Evolutionary conservation across 129 eudicot species (phyloP).

Genomic region (Flaveria bidentis): DNA sequence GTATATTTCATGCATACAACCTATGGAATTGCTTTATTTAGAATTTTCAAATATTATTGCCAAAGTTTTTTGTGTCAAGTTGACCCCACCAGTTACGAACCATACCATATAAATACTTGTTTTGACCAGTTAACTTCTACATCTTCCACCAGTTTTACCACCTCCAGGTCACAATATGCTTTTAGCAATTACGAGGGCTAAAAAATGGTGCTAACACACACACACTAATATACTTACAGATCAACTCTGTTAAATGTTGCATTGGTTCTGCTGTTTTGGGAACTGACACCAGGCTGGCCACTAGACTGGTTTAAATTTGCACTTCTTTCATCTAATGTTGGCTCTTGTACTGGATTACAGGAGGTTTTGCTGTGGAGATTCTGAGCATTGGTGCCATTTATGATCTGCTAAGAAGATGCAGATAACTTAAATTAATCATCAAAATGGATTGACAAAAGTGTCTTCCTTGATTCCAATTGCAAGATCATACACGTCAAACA

Average conservation of each 20-base stretch:
- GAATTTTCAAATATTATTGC: neutral
- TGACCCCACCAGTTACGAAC: neutral
- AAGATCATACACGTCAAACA: constrained; percentile 22
- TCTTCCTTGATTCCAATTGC: neutral
- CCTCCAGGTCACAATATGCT: neutral
- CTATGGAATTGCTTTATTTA: neutral
- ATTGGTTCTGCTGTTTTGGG: constrained; percentile 35
- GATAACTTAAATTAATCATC: neutral
- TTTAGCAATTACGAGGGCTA: neutral
- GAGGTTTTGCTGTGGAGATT: constrained; percentile 20
- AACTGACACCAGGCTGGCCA: constrained; percentile 27
- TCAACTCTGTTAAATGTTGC: constrained; percentile 60
- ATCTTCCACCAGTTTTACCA: neutral
- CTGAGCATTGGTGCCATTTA: constrained; percentile 22
- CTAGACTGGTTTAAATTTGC: constrained; percentile 25
- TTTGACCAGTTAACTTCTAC: neutral
- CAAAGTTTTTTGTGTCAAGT: neutral
- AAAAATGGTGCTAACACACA: constrained; percentile 3
- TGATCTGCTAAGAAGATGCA: constrained; percentile 24
- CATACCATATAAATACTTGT: neutral
- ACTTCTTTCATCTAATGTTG: constrained; percentile 31
- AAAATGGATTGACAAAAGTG: neutral
- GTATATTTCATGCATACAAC: neutral
- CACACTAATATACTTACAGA: constrained; percentile 55
- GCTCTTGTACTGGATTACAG: constrained; percentile 20